phyloP scores from a whole-genome alignment of 2,329 filamentous ascomycete species.

The Emmonsia crescens region DNA sequence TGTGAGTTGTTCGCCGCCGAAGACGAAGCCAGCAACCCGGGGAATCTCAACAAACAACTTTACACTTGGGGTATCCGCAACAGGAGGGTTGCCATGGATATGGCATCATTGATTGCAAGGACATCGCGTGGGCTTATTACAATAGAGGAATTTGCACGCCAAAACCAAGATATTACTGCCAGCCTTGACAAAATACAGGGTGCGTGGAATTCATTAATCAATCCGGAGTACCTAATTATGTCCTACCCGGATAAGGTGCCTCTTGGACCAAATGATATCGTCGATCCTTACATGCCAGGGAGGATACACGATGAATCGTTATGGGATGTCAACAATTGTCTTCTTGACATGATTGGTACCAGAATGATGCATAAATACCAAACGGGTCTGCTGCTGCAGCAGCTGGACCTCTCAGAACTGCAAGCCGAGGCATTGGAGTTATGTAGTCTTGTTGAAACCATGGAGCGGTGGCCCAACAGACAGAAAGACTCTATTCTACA shows the following conservation, averaged over 20 bases:
- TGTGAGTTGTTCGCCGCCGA: constrained; percentile 53
- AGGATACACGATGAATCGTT: constrained; percentile 59
- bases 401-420: constrained; percentile 45
- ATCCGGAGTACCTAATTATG: constrained; percentile 52
- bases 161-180: constrained; percentile 47
- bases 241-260: constrained; percentile 48
- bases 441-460: constrained; percentile 68
- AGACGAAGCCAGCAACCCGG: constrained; percentile 49
- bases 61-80: constrained; percentile 56
- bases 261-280: constrained; percentile 53
- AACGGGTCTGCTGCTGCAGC: constrained; percentile 46
- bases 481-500: constrained; percentile 61
- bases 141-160: constrained; percentile 51
- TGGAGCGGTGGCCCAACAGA: constrained; percentile 59
- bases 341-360: constrained; percentile 67
- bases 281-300: constrained; percentile 60
- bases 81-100: constrained; percentile 66
- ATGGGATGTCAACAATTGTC: constrained; percentile 63
- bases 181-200: constrained; percentile 32
- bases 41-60: constrained; percentile 54
- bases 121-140: constrained; percentile 54
- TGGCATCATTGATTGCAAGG: constrained; percentile 64
- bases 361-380: constrained; percentile 73
- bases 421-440: constrained; percentile 54
- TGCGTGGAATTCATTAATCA: constrained; percentile 52